phyloP scores from a whole-genome alignment of 768 basidiomycete genomes.

The Postia placenta region DNA sequence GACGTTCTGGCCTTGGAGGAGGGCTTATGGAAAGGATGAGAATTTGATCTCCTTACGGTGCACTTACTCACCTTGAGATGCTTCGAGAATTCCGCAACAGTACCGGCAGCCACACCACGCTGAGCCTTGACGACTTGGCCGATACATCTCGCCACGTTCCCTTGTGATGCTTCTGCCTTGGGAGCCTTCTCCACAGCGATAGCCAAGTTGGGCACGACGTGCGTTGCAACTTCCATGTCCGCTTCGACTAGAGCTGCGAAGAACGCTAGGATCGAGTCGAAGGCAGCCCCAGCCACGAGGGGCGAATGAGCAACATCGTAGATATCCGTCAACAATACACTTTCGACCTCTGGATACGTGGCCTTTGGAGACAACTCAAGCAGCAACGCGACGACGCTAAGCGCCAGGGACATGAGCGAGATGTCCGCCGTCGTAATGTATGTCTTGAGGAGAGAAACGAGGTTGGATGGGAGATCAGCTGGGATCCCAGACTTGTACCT shows the following conservation, averaged over 20 bases:
- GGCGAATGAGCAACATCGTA: conserved; percentile 77
- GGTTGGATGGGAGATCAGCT: conserved; percentile 45
- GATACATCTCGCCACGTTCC: conserved; percentile 81
- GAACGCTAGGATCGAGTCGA: conserved; percentile 81
- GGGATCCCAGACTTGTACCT: conserved; percentile 50
- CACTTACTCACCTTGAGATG: conserved; percentile 55
- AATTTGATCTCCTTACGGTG: not conserved
- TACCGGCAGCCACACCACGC: conserved; percentile 69
- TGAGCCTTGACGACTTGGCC: conserved; percentile 74
- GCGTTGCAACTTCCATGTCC: conserved; percentile 76
- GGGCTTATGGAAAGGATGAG: conserved; percentile 4
- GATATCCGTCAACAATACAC: conserved; percentile 55
- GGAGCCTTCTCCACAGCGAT: conserved; percentile 58
- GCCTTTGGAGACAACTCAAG: conserved; percentile 57
- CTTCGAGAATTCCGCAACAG: conserved; percentile 82
- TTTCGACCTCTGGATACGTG: conserved; percentile 75
- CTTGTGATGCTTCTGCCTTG: conserved; percentile 45
- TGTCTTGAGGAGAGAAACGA: conserved; percentile 69
- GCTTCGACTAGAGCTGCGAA: conserved; percentile 78
- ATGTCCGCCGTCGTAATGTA: conserved; percentile 77
- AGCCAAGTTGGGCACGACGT: conserved; percentile 73
- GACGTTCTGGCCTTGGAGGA: conserved; percentile 57
- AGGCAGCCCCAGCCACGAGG: conserved; percentile 64
- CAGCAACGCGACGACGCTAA: conserved; percentile 61
- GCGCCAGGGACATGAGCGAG: conserved; percentile 65